Evolutionary conservation across 2,329 filamentous ascomycete species (phyloP).

Genomic region (Orbilia blumenaviensis): DNA sequence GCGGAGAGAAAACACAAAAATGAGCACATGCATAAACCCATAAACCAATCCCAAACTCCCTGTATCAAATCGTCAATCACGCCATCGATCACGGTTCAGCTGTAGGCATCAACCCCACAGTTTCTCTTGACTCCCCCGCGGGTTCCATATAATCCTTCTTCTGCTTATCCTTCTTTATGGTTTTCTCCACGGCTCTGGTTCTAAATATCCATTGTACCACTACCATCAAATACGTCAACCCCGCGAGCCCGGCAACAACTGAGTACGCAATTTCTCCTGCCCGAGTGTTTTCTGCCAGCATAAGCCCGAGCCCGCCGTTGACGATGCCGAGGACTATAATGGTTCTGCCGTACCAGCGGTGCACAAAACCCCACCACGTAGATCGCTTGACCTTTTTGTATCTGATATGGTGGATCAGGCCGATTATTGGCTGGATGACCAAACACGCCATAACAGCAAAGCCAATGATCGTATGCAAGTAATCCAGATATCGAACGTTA

Average conservation of each 20-base stretch:
- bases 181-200: conserved; percentile 26
- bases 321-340: conserved; percentile 70
- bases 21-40: conserved; percentile 6
- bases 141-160: conserved; percentile 26
- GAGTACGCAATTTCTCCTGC: conserved; percentile 67
- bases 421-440: conserved; percentile 69
- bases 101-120: conserved; percentile 15
- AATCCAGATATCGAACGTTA: conserved; percentile 62
- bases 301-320: conserved; percentile 72
- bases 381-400: conserved; percentile 65
- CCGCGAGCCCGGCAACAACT: conserved; percentile 65
- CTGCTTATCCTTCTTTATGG: not conserved
- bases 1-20: not conserved
- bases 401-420: conserved; percentile 68
- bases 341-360: conserved; percentile 71
- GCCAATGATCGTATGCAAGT: conserved; percentile 68
- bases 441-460: conserved; percentile 67
- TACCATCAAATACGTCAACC: conserved; percentile 37
- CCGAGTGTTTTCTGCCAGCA: conserved; percentile 63
- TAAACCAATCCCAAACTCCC: conserved; percentile 21
- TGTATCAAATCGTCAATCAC: conserved; percentile 14
- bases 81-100: not conserved
- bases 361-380: conserved; percentile 66
- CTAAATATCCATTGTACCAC: conserved; percentile 39
- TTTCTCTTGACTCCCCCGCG: conserved; percentile 17